These are phyloP conservation scores for Saitozyma sp. DNA, from an alignment of 768 basidiomycete species.

Conservation along the genomic window DNA sequence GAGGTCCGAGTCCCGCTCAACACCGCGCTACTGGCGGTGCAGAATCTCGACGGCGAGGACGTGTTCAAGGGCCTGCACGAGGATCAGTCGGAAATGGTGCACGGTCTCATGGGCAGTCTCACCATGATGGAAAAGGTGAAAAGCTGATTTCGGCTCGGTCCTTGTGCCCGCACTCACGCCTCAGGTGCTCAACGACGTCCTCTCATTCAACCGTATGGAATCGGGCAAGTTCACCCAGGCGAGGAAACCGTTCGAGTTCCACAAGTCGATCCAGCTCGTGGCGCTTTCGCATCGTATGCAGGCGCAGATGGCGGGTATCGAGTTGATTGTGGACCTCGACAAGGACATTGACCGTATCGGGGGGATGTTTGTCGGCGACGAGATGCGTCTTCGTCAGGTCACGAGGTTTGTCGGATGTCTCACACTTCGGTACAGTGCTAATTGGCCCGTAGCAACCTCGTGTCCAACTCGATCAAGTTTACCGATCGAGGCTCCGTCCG, in stretches of 20 bases:
- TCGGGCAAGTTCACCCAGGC: conserved; percentile 60
- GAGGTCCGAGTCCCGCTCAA: conserved; percentile 59
- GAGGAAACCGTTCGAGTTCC: conserved; percentile 57
- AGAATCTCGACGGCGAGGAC: conserved; percentile 83
- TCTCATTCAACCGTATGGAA: conserved; percentile 52
- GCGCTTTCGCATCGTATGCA: conserved; percentile 52
- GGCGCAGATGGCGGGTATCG: conserved; percentile 55
- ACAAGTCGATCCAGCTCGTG: conserved; percentile 55
- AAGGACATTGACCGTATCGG: conserved; percentile 54
- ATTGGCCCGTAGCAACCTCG: conserved; percentile 67
- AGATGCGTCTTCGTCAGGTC: conserved; percentile 65
- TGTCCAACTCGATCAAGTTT: conserved; percentile 58
- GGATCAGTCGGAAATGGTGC: conserved; percentile 82
- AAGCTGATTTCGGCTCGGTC: not conserved
- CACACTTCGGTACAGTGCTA: not conserved
- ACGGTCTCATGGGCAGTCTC: conserved; percentile 59
- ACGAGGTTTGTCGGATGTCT: conserved; percentile 23
- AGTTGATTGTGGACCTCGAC: conserved; percentile 70
- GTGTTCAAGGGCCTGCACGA: conserved; percentile 60
- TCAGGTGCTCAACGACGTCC: conserved; percentile 52
- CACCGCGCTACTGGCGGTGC: conserved; percentile 72
- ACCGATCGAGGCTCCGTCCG: conserved; percentile 58
- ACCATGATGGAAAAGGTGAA: conserved; percentile 49
- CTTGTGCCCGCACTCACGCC: not conserved
- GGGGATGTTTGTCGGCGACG: conserved; percentile 70